phyloP scores from a whole-genome alignment of 2,329 filamentous ascomycete species.

The Cercospora beticola region DNA sequence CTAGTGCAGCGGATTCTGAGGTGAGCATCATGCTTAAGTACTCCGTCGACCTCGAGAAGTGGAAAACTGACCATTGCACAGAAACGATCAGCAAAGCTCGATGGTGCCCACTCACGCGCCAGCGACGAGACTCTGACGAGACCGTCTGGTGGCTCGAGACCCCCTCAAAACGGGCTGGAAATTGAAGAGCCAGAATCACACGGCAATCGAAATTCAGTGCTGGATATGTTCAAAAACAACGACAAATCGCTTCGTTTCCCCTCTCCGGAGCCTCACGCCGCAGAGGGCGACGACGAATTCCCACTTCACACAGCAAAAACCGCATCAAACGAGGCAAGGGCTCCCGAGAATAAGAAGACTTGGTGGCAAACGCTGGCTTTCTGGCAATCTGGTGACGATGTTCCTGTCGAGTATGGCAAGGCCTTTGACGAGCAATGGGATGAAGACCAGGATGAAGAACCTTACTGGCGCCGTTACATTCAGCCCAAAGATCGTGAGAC shows the following conservation, averaged over 20 bases:
- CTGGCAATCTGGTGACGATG: constrained; percentile 32
- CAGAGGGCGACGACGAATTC: constrained; percentile 38
- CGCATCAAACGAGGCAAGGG: constrained; percentile 11
- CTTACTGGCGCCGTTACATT: constrained; percentile 80
- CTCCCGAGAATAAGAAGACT: constrained; percentile 22
- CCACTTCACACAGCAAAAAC: constrained; percentile 21
- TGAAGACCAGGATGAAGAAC: constrained; percentile 62
- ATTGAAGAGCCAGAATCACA: constrained; percentile 35
- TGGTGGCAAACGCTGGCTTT: constrained; percentile 36
- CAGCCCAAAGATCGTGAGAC: constrained; percentile 80
- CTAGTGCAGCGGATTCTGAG: neutral
- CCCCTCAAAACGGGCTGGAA: constrained; percentile 23
- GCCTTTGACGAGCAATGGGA: constrained; percentile 64
- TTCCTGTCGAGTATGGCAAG: constrained; percentile 54
- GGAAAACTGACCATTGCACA: neutral
- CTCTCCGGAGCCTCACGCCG: constrained; percentile 45
- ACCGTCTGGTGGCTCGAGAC: constrained; percentile 30
- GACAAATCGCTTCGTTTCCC: constrained; percentile 40
- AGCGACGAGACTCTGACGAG: constrained; percentile 24
- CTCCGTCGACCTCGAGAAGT: neutral
- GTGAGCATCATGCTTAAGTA: neutral
- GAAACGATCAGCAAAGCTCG: neutral
- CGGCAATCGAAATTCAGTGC: constrained; percentile 15
- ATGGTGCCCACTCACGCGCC: constrained; percentile 15
- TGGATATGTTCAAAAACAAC: constrained; percentile 40